Conservation (phyloP, 2,329 filamentous ascomycete species). For the Penicillium sp. region DNA sequence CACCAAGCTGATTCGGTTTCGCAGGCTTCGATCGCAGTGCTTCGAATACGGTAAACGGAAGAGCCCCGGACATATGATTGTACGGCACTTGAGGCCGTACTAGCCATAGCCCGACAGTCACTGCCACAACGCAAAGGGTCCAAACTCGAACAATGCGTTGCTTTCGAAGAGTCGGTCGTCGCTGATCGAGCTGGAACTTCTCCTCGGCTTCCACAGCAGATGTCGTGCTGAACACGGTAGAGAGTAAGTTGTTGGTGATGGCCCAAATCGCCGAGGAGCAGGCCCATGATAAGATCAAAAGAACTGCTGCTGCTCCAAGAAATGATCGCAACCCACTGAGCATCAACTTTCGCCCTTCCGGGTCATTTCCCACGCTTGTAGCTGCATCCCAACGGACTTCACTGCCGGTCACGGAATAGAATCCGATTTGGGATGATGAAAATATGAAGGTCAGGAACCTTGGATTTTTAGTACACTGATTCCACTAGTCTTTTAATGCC, state of each 20-base stretch:
- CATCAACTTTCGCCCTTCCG: constrained; percentile 30
- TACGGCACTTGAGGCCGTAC: constrained; percentile 30
- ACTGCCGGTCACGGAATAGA: constrained; percentile 32
- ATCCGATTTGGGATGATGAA: constrained; percentile 30
- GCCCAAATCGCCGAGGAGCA: constrained; percentile 19
- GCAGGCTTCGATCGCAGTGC: constrained; percentile 13
- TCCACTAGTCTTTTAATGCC: background rate
- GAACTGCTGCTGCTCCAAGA: constrained; percentile 15
- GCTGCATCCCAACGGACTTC: constrained; percentile 34
- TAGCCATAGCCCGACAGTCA: constrained; percentile 18
- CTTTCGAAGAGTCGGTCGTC: background rate
- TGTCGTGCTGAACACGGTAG: constrained; percentile 16
- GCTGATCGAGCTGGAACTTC: constrained; percentile 11
- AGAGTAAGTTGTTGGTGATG: constrained; percentile 23
- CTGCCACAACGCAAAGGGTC: constrained; percentile 15
- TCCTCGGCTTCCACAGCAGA: constrained; percentile 14
- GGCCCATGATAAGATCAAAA: constrained; percentile 23
- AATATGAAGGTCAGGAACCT: constrained; percentile 25
- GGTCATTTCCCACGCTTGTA: constrained; percentile 28
- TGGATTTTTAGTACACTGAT: background rate
- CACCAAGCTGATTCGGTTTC: constrained; percentile 2
- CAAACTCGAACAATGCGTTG: constrained; percentile 11
- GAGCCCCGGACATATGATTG: constrained; percentile 30
- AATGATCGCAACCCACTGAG: constrained; percentile 31
- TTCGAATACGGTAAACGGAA: constrained; percentile 28